A percentile compares a stretch with the other conserved stretches of the same genome.
phyloP scores from a whole-genome alignment of 768 basidiomycete species.

The Tulasnella sp. region DNA sequence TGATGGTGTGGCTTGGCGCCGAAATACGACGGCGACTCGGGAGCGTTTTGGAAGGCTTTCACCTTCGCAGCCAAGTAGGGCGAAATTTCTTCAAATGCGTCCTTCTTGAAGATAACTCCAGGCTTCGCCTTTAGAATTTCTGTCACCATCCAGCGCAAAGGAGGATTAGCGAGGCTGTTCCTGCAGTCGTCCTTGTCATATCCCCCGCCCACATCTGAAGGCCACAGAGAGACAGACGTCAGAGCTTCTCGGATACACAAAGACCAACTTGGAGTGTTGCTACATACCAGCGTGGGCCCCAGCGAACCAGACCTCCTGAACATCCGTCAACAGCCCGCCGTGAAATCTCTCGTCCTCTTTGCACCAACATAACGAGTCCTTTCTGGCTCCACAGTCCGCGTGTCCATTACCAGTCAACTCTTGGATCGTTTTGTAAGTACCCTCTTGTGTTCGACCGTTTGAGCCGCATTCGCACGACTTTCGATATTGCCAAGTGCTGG shows the following conservation, averaged over 20 bases:
- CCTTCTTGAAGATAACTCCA: slow-evolving; percentile 53
- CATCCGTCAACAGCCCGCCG: background rate
- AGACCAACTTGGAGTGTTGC: slow-evolving; percentile 39
- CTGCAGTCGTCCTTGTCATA: slow-evolving; percentile 12
- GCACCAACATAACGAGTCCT: background rate
- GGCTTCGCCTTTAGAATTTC: slow-evolving; percentile 40
- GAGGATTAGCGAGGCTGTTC: slow-evolving; percentile 21
- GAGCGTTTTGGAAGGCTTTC: background rate
- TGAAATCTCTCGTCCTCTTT: background rate
- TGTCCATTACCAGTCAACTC: too few relatives aligned
- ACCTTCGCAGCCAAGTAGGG: background rate
- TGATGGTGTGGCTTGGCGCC: too few relatives aligned
- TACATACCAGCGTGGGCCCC: slow-evolving; percentile 11
- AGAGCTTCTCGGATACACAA: background rate
- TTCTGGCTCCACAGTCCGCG: background rate
- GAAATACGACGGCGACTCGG: too few relatives aligned
- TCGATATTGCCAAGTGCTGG: slow-evolving; percentile 24
- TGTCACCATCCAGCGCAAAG: slow-evolving; percentile 31
- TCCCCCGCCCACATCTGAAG: slow-evolving; percentile 29
- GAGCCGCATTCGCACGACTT: background rate
- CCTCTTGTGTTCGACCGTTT: background rate
- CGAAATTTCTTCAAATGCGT: background rate
- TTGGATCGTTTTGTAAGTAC: too few relatives aligned
- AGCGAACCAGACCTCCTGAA: slow-evolving; percentile 32
- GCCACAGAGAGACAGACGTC: background rate